phyloP scores from a whole-genome alignment of 2,329 filamentous ascomycete species.

The Phialophora tarda region DNA sequence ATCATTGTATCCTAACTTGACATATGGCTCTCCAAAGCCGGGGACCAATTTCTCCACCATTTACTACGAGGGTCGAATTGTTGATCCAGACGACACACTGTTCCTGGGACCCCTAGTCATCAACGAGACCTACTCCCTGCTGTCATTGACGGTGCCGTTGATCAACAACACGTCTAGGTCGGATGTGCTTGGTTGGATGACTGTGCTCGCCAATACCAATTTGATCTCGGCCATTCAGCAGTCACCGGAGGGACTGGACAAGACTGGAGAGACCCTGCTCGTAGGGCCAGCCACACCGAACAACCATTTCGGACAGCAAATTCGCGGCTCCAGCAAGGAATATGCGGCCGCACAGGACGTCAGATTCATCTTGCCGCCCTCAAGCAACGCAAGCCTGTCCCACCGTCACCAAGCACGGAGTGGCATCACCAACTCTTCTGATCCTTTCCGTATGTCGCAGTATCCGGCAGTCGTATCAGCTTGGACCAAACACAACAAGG shows the following conservation, averaged over 20 bases:
- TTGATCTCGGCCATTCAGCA: slow-evolving; percentile 67
- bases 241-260: slow-evolving; percentile 72
- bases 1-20: slow-evolving; percentile 77
- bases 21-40: slow-evolving; percentile 54
- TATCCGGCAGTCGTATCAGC: slow-evolving; percentile 69
- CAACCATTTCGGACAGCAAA: slow-evolving; percentile 63
- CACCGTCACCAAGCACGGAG: slow-evolving; percentile 34
- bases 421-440: slow-evolving; percentile 44
- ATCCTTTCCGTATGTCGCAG: slow-evolving; percentile 62
- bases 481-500: slow-evolving; percentile 58
- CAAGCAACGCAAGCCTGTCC: slow-evolving; percentile 26
- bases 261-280: slow-evolving; percentile 72
- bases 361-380: slow-evolving; percentile 38
- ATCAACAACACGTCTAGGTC: slow-evolving; percentile 69
- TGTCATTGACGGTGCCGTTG: slow-evolving; percentile 82
- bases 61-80: slow-evolving; percentile 46
- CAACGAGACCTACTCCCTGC: slow-evolving; percentile 73
- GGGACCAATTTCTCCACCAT: slow-evolving; percentile 46
- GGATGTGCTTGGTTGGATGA: slow-evolving; percentile 82
- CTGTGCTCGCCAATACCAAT: slow-evolving; percentile 72
- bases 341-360: slow-evolving; percentile 42
- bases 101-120: slow-evolving; percentile 76
- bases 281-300: slow-evolving; percentile 69
- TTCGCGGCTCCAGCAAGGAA: slow-evolving; percentile 47
- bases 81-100: slow-evolving; percentile 59